A percentile compares a stretch with the other conserved stretches of the same genome.
These are phyloP conservation scores for Phyllostachys edulis DNA, from an alignment of 176 grass and related monocot species.

Conservation along the genomic window DNA sequence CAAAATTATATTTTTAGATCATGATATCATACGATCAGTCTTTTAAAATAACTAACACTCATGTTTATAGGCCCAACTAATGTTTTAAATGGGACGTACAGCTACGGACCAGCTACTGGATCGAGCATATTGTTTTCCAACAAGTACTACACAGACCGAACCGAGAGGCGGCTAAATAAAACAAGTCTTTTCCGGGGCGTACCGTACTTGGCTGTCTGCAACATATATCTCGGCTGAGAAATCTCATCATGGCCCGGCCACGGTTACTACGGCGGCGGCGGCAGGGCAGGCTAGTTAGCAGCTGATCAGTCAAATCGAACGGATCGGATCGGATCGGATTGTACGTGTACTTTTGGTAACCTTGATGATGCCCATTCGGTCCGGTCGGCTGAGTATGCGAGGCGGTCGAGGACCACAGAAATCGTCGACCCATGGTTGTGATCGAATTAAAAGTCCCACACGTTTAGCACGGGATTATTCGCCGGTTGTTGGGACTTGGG, in stretches of 20 bases:
- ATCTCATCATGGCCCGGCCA: neutral
- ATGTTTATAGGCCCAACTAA: no score
- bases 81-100: no score
- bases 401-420: neutral
- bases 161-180: neutral
- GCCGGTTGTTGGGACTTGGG: constrained; percentile 12
- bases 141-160: neutral
- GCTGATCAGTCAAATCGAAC: neutral
- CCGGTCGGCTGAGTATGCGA: constrained; percentile 20
- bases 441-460: constrained; percentile 15
- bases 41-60: no score
- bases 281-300: neutral
- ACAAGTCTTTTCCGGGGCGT: neutral
- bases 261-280: neutral
- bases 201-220: neutral
- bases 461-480: constrained; percentile 38
- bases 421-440: neutral
- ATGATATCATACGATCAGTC: no score
- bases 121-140: no score
- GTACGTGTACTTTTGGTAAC: constrained; percentile 16
- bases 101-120: no score
- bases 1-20: no score
- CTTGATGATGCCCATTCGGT: constrained; percentile 13
- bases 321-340: neutral
- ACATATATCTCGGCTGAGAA: neutral